Percentiles rank a stretch among this genome's conserved stretches.
These are phyloP conservation scores for Byssochlamys sp. DNA, from an alignment of 2,329 filamentous ascomycete species.

Conservation along the genomic window DNA sequence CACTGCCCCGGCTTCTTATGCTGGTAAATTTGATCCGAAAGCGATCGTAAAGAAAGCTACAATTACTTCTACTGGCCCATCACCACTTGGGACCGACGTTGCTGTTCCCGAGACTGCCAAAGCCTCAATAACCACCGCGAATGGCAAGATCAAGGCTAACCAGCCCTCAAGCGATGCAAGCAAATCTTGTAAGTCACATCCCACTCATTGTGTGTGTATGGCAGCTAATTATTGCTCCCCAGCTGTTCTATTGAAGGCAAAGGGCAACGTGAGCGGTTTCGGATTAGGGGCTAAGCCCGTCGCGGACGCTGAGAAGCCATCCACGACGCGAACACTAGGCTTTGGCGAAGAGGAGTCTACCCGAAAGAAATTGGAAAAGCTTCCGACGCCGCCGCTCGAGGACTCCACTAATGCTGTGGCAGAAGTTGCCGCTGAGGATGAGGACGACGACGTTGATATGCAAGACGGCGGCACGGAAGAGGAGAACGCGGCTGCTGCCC, in stretches of 20 bases:
- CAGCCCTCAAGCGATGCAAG: constrained; percentile 33
- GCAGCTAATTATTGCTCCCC: constrained; percentile 14
- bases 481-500: constrained; percentile 73
- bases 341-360: constrained; percentile 82
- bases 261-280: constrained; percentile 70
- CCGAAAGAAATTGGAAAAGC: constrained; percentile 79
- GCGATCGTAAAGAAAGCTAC: constrained; percentile 71
- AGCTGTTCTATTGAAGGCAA: constrained; percentile 54
- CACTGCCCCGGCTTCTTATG: constrained; percentile 50
- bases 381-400: constrained; percentile 66
- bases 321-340: constrained; percentile 64
- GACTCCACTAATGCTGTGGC: constrained; percentile 46
- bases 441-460: constrained; percentile 65
- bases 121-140: constrained; percentile 32
- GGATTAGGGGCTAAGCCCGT: constrained; percentile 63
- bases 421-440: constrained; percentile 41
- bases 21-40: constrained; percentile 79
- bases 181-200: constrained; percentile 28
- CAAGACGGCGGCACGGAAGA: constrained; percentile 75
- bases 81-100: constrained; percentile 49
- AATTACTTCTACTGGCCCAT: constrained; percentile 46
- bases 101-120: constrained; percentile 41
- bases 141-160: constrained; percentile 34
- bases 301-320: constrained; percentile 55
- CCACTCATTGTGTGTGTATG: background rate